phyloP scores from a whole-genome alignment of 768 basidiomycete genomes.

The Podaxis carcinomalis region DNA sequence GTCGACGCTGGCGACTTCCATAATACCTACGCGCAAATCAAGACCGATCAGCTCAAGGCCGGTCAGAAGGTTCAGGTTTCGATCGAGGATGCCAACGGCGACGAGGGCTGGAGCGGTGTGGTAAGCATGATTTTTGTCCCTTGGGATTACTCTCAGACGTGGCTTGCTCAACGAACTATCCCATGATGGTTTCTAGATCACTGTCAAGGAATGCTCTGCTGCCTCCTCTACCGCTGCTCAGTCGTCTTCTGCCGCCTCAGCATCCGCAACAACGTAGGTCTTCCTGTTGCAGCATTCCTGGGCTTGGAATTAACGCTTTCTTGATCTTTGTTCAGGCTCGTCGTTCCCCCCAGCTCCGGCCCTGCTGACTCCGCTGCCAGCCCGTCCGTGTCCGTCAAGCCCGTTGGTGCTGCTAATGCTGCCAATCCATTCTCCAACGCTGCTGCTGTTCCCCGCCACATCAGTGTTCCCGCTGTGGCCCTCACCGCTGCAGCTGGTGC shows the following conservation, averaged over 20 bases:
- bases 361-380: conserved; percentile 4
- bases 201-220: conserved; percentile 34
- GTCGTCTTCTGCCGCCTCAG: conserved; percentile 14
- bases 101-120: conserved; percentile 64
- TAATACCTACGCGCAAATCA: conserved; percentile 41
- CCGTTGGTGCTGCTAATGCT: conserved; percentile 44
- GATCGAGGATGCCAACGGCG: conserved; percentile 43
- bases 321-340: conserved; percentile 14
- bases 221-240: conserved; percentile 22
- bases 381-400: conserved; percentile 15
- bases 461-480: conserved; percentile 36
- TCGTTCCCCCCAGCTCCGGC: conserved; percentile 14
- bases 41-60: conserved; percentile 34
- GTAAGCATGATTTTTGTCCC: conserved; percentile 33
- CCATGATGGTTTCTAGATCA: conserved; percentile 28
- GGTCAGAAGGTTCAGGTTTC: conserved; percentile 49
- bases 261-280: conserved; percentile 7
- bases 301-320: conserved; percentile 14
- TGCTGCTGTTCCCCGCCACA: conserved; percentile 32
- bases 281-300: neutral
- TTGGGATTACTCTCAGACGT: conserved; percentile 8
- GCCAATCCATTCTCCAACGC: conserved; percentile 32
- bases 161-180: neutral
- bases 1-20: conserved; percentile 55
- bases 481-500: conserved; percentile 37